Percentiles rank a stretch among this genome's conserved stretches.
These are phyloP conservation scores for Evernia prunastri DNA, from an alignment of 495 filamentous ascomycete species.

Conservation along the genomic window DNA sequence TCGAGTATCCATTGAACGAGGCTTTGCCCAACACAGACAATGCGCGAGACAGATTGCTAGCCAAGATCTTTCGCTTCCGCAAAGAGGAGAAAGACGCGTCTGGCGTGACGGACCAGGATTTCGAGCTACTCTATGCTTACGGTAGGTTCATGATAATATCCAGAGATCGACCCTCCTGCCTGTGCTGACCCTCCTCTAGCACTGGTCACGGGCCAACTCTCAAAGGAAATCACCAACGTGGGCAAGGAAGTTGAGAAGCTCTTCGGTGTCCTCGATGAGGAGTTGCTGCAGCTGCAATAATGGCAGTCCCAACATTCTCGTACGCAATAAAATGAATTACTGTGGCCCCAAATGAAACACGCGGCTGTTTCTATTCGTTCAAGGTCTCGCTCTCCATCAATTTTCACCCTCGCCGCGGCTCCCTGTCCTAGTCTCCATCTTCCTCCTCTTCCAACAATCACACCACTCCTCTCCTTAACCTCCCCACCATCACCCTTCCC, in stretches of 20 bases:
- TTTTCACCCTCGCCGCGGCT: no score
- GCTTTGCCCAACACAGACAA: slow-evolving; percentile 75
- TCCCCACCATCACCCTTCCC: background rate
- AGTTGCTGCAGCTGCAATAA: slow-evolving; percentile 60
- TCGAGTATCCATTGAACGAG: slow-evolving; percentile 88
- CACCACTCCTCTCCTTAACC: background rate
- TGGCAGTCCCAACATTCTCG: background rate
- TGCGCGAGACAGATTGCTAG: slow-evolving; percentile 75
- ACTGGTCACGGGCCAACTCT: slow-evolving; percentile 49
- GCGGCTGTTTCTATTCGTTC: background rate
- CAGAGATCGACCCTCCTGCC: no score
- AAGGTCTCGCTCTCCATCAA: background rate
- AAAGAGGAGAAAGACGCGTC: slow-evolving; percentile 53
- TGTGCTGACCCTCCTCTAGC: background rate
- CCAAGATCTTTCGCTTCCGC: slow-evolving; percentile 80
- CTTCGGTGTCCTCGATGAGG: slow-evolving; percentile 73
- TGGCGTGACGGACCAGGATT: slow-evolving; percentile 58
- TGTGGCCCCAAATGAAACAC: background rate
- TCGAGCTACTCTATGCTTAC: slow-evolving; percentile 67
- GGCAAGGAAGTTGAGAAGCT: slow-evolving; percentile 45
- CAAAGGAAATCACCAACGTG: slow-evolving; percentile 44
- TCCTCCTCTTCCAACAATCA: background rate
- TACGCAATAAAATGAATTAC: background rate
- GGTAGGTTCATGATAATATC: slow-evolving; percentile 38
- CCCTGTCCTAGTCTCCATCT: no score